Evolutionary conservation across 1,139 yeast genomes (phyloP), one percentile per base, ranked within the genome.

Genomic region (Entelexis paramagnoliae): DNA sequence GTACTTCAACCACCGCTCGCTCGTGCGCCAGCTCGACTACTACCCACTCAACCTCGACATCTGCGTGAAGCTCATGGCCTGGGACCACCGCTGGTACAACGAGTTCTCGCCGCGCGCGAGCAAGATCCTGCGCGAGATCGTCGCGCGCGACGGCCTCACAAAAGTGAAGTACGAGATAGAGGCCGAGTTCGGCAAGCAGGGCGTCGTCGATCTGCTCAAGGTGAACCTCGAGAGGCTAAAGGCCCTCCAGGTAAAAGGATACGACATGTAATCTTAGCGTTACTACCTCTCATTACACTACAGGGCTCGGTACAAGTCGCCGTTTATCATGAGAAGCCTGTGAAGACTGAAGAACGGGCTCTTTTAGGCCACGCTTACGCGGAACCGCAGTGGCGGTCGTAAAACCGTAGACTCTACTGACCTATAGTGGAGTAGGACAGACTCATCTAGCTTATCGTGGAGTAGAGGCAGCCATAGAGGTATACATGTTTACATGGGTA

Each of bases 11-110:
- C 87, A 93, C 45, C 79, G 80, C 56, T 81, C 94, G 1, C 81
- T 89, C 45, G 76, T 85, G 65, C 85, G 83, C 63, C 70, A 89
- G 66, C 71, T 91, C 55, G 80, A 76, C 53, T 46, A 41, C 33
- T 46, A 58, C 22, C 49, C 51, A 11, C 74, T 75, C 57, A 79
- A 85, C 20, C 72, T 88, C 59, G 91, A 83, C 56, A 71, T 84
- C 40, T 71, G 81, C 55, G 86, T 88, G 48, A 83, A 83, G 61
- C 71, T 91, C 53, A 72, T 83, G 35, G 95, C 94, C 20, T 91
- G 97, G 96, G 85, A 88, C 64, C 97, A 88, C 68, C 79, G 98
- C 64, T 93, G 98, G 98, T 93, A 91, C 68, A 78, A 81, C 58
- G 96, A 89, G 60, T 89, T 88, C 62, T 81, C 94, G 10, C 86